phyloP scores from a whole-genome alignment of 257 asterid species.

The Osmanthus fragrans region DNA sequence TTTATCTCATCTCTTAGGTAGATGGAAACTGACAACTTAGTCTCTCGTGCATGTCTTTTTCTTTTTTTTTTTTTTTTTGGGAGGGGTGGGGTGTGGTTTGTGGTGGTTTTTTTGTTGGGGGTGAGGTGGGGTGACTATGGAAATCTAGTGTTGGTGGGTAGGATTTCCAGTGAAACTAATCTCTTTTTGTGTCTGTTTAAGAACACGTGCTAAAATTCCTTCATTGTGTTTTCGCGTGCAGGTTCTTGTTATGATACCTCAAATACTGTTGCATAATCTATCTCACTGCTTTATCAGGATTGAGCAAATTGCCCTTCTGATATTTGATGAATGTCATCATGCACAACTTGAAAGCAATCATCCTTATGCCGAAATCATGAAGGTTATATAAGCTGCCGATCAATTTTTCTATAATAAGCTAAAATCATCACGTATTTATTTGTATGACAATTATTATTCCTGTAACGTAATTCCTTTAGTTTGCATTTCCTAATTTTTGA shows the following conservation, averaged over 20 bases:
- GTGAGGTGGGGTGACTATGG: neutral
- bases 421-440: slow-evolving; percentile 7
- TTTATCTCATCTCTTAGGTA: too few relatives aligned
- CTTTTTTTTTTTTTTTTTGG: too few relatives aligned
- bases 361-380: slow-evolving; percentile 98
- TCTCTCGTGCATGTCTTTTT: neutral
- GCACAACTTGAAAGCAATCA: slow-evolving; percentile 92
- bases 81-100: too few relatives aligned
- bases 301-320: slow-evolving; percentile 79
- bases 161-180: slow-evolving; percentile 12
- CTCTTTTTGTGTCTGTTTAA: slow-evolving; percentile 1
- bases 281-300: slow-evolving; percentile 82
- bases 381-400: slow-evolving; percentile 43
- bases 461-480: neutral
- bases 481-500: slow-evolving; percentile 31
- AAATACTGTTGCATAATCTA: slow-evolving; percentile 67
- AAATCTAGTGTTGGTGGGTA: neutral
- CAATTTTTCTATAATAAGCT: neutral
- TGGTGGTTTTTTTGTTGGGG: too few relatives aligned
- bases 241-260: slow-evolving; percentile 98
- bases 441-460: neutral
- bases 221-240: slow-evolving; percentile 38
- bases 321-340: slow-evolving; percentile 97
- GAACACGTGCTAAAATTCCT: slow-evolving; percentile 7
- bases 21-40: too few relatives aligned